A percentile compares a stretch with the other conserved stretches of the same genome.
phyloP scores from a whole-genome alignment of 805 yeast genomes.

The Barnettozyma siamensis region DNA sequence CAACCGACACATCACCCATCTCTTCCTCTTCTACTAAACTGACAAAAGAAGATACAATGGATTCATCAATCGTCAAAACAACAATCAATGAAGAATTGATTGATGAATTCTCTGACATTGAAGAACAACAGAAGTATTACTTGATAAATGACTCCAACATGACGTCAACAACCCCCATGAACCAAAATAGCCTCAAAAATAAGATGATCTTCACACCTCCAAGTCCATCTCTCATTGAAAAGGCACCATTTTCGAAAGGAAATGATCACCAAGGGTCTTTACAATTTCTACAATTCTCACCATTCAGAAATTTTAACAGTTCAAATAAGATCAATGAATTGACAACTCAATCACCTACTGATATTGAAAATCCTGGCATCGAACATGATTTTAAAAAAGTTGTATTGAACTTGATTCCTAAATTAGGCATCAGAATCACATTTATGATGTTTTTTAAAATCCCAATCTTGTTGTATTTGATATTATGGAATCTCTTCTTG shows the following conservation, averaged over 20 bases:
- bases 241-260: too few relatives aligned
- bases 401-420: too few relatives aligned
- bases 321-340: not conserved
- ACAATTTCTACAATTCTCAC: slow-evolving; percentile 1
- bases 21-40: not conserved
- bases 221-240: too few relatives aligned
- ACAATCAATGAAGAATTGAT: not conserved
- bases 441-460: not conserved
- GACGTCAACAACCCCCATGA: not conserved
- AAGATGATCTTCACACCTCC: too few relatives aligned
- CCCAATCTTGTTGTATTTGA: not conserved
- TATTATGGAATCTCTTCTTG: not conserved
- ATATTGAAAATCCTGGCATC: too few relatives aligned
- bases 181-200: too few relatives aligned
- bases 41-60: not conserved
- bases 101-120: not conserved
- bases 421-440: not conserved
- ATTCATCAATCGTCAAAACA: not conserved
- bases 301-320: not conserved
- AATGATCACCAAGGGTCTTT: not conserved
- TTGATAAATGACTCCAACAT: not conserved
- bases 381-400: too few relatives aligned
- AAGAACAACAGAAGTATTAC: not conserved
- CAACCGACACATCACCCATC: not conserved
- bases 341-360: too few relatives aligned